Base-by-base conservation (phyloP, 2,329 filamentous ascomycete genomes). In the Rhynchosporium secalis region DNA sequence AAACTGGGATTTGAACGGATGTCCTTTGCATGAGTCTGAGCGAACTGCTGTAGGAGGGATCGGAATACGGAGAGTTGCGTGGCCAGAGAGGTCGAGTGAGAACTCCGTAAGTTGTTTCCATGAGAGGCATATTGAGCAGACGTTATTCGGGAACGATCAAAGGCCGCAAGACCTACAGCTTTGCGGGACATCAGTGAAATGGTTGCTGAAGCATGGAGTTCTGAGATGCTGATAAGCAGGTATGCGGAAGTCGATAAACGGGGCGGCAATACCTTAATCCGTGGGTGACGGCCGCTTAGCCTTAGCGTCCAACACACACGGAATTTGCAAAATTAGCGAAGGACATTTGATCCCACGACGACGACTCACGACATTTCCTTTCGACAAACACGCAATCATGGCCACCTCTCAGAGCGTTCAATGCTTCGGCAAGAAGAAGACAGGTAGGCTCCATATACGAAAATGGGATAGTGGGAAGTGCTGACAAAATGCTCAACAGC, bases 391-490 rank as follows among this genome's bases (percentile, higher is more conserved):
- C 64, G 63, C 62, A 65, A 71, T 54, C 52, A 75, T 75, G 74
- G 69, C 73, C 87, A 88, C 90, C 80, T 83, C 87, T 76, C 88
- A 90, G 83, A 90, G 86, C 81, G 90, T 92, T 76, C 92, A 96
- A 87, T 96, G 92, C 90, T 97, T 98, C 90, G 93, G 93, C 89
- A 97, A 97, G 89, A 93, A 93, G 87, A 92, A 91, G 86, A 92
- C 70, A 71, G 71, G 71, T 71, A 71, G 56, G 59, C 62, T 48
- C 45, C 48, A 62, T 45, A 48, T n/a, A 46, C 57, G 55, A 57
- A 60, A 46, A 20, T 40, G 40, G 28, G 43, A 15, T 51, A 13
- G 38, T 47, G 55, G 43, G 72, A 69, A 70, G 70, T 75, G 65
- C 74, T 77, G 71, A 76, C 72, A 68, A 69, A 62, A 56, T 65